Evolutionary conservation across 495 filamentous ascomycete genomes (phyloP).

Genomic region (Neurospora sp.): DNA sequence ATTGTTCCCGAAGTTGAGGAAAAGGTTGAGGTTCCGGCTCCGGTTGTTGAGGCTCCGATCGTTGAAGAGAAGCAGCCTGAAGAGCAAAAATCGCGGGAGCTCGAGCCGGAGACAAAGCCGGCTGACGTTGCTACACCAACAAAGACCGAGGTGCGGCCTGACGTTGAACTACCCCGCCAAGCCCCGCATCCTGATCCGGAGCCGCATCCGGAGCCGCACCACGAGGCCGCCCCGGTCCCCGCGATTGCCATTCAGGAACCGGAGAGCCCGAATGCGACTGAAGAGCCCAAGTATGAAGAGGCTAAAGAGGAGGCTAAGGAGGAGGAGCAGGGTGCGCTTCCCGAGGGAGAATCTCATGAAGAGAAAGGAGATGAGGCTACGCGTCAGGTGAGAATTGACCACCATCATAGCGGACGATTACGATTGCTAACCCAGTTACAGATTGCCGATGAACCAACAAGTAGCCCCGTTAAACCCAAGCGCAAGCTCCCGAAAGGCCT

Average conservation of each 20-base stretch:
- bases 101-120: not conserved
- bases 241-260: not conserved
- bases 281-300: not conserved
- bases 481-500: not conserved
- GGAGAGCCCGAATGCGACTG: not conserved
- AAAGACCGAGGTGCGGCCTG: not conserved
- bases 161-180: not conserved
- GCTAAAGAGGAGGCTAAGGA: slow-evolving; percentile 17
- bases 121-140: slow-evolving; percentile 5
- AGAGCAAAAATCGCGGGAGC: slow-evolving; percentile 15
- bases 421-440: not conserved
- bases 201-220: not conserved
- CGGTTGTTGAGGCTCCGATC: not conserved
- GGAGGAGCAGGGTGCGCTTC: slow-evolving; percentile 12
- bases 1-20: not conserved
- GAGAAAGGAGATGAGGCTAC: not conserved
- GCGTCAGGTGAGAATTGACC: not conserved
- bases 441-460: not conserved
- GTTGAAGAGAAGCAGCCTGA: slow-evolving; percentile 12
- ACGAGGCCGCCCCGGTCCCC: not conserved
- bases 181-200: not conserved
- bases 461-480: not conserved
- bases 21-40: slow-evolving; percentile 1
- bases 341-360: not conserved
- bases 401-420: not conserved